These are phyloP conservation scores for Glomus cerebriforme DNA, from an alignment of 192 early-diverging fungal genomes.

Conservation along the genomic window DNA sequence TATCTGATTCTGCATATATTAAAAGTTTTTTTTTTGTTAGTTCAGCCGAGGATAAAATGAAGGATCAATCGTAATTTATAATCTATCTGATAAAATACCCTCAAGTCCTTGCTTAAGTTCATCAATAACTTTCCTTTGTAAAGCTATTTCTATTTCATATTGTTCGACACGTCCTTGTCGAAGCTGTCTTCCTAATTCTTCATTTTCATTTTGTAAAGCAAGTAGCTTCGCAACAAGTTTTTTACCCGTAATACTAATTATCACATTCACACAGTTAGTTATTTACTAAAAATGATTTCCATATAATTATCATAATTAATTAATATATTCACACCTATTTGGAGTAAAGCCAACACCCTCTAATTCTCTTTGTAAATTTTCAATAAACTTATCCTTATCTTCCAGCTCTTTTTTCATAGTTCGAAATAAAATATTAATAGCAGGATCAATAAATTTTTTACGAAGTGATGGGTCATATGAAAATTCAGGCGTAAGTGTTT, in stretches of 20 bases:
- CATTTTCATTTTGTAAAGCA: conserved; percentile 36
- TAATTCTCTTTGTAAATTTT: conserved; percentile 32
- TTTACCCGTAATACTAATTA: conserved; percentile 28
- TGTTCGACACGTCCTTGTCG: conserved; percentile 37
- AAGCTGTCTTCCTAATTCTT: conserved; percentile 38
- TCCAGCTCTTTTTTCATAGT: conserved; percentile 37
- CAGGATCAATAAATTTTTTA: conserved; percentile 36
- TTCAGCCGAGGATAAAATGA: not conserved
- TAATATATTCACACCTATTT: conserved; percentile 21
- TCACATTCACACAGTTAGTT: not conserved
- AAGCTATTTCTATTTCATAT: conserved; percentile 35
- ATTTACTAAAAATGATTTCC: not conserved
- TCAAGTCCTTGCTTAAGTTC: conserved; percentile 33
- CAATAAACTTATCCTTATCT: conserved; percentile 32
- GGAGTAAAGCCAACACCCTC: conserved; percentile 35
- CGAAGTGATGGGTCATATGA: conserved; percentile 22
- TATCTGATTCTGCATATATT: conserved; percentile 26
- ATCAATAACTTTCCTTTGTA: conserved; percentile 35
- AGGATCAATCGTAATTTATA: not conserved
- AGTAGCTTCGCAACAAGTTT: conserved; percentile 34
- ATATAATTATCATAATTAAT: not conserved
- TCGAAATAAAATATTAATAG: conserved; percentile 35
- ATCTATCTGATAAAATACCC: conserved; percentile 16
- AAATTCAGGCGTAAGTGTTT: conserved; percentile 29
- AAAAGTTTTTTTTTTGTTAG: not conserved